Conservation (phyloP, 257 asterid genomes). For the Euphrasia confusa region DNA sequence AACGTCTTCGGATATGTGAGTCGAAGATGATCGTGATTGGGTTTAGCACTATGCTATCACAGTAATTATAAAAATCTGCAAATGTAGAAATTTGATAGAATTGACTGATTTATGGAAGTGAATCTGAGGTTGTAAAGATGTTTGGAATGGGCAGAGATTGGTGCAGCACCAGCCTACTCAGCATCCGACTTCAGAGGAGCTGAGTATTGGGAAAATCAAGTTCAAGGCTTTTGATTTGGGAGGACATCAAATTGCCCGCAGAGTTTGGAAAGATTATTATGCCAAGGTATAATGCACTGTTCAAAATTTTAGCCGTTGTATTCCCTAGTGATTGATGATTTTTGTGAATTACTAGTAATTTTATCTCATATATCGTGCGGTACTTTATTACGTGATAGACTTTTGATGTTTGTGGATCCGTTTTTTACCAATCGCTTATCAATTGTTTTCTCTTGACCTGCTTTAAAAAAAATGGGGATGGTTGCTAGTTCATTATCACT, state of each 20-base stretch:
- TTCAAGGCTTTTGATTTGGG: slow-evolving; percentile 96
- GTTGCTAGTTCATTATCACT: slow-evolving; percentile 5
- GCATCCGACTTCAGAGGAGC: slow-evolving; percentile 92
- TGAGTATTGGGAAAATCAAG: slow-evolving; percentile 63
- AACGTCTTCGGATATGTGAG: not conserved
- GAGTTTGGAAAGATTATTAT: slow-evolving; percentile 95
- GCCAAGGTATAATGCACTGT: slow-evolving; percentile 56
- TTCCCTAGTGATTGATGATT: not conserved
- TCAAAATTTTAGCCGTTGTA: not conserved
- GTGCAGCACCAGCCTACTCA: slow-evolving; percentile 97
- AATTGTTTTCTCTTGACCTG: not conserved
- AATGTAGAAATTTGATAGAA: slow-evolving; percentile 8
- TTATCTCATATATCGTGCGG: not conserved
- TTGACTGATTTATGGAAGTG: slow-evolving; percentile 7
- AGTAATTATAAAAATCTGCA: not conserved
- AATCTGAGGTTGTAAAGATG: slow-evolving; percentile 24
- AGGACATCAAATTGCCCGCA: slow-evolving; percentile 93
- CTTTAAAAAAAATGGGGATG: slow-evolving; percentile 4
- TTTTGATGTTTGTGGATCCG: slow-evolving; percentile 9
- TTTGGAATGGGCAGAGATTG: slow-evolving; percentile 64
- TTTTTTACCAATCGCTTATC: slow-evolving; percentile 4
- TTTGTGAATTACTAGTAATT: not conserved
- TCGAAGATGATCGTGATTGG: slow-evolving; percentile 12
- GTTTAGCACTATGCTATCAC: not conserved
- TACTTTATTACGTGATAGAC: slow-evolving; percentile 16